Percentiles rank a stretch among this genome's conserved stretches.
These are phyloP conservation scores for Aspergillus brasiliensis DNA, from an alignment of 2,329 filamentous ascomycete genomes.

Conservation along the genomic window DNA sequence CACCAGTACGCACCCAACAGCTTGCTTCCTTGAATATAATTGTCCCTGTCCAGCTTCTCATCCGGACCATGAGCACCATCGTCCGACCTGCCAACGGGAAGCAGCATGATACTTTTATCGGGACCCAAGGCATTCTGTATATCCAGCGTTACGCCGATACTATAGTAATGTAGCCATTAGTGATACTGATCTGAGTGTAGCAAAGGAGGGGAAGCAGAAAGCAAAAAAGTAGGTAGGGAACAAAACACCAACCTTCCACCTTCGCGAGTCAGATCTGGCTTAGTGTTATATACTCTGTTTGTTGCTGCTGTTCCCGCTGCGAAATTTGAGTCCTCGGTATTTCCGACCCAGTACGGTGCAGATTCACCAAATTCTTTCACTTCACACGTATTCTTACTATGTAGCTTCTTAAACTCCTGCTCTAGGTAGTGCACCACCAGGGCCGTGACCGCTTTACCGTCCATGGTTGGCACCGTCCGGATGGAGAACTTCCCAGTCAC, in stretches of 20 bases:
- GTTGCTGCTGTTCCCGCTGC: slow-evolving; percentile 3
- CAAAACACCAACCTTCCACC: slow-evolving; percentile 11
- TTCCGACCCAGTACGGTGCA: slow-evolving; percentile 1
- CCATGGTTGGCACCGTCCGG: slow-evolving; percentile 10
- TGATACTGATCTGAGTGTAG: too few relatives aligned
- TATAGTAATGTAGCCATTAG: neutral
- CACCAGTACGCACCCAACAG: slow-evolving; percentile 53
- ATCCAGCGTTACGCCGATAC: slow-evolving; percentile 51
- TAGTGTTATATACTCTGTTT: slow-evolving; percentile 1
- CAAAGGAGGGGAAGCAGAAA: too few relatives aligned
- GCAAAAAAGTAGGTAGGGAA: too few relatives aligned
- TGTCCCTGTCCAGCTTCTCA: slow-evolving; percentile 88
- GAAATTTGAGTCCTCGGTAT: slow-evolving; percentile 8
- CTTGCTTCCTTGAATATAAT: slow-evolving; percentile 94
- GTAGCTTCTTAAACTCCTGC: slow-evolving; percentile 9
- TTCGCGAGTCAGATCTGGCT: slow-evolving; percentile 9
- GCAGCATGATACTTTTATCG: slow-evolving; percentile 80
- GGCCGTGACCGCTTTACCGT: neutral
- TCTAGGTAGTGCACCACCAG: slow-evolving; percentile 4
- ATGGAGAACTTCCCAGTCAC: slow-evolving; percentile 10
- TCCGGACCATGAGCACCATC: slow-evolving; percentile 92
- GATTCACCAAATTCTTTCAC: neutral
- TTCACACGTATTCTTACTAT: neutral
- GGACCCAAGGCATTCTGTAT: slow-evolving; percentile 72
- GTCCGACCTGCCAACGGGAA: slow-evolving; percentile 90